phyloP scores from a whole-genome alignment of 805 yeast species.

The Starmerella vaccinii region DNA sequence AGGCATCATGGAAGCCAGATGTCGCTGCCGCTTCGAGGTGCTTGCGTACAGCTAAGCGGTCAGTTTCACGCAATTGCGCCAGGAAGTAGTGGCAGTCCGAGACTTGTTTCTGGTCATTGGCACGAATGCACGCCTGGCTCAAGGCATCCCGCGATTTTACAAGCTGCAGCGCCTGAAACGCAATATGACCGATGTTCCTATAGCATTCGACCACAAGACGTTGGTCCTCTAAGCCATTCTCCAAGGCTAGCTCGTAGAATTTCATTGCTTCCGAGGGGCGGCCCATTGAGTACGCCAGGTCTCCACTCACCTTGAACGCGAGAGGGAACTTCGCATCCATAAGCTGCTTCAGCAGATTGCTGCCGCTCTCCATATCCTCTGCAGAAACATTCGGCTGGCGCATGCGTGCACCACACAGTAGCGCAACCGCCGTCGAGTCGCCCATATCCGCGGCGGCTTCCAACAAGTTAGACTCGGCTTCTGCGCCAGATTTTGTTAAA shows the following conservation, averaged over 20 bases:
- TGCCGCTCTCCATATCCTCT: conserved; percentile 58
- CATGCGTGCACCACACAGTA: conserved; percentile 59
- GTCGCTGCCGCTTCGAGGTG: conserved; percentile 71
- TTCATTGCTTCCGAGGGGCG: conserved; percentile 41
- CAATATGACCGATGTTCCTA: conserved; percentile 48
- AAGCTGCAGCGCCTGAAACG: conserved; percentile 46
- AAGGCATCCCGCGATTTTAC: conserved; percentile 47
- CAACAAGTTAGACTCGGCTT: conserved; percentile 60
- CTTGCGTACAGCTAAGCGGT: conserved; percentile 53
- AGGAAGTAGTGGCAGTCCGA: conserved; percentile 66
- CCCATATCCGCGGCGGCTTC: conserved; percentile 80
- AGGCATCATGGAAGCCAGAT: conserved; percentile 67
- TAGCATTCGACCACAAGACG: conserved; percentile 61
- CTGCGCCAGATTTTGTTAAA: conserved; percentile 45
- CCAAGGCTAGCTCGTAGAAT: conserved; percentile 49
- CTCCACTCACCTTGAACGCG: conserved; percentile 70
- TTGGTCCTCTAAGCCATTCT: conserved; percentile 38
- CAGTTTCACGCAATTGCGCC: conserved; percentile 57
- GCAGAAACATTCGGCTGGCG: conserved; percentile 32
- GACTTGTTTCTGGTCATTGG: conserved; percentile 43
- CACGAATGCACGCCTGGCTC: conserved; percentile 48
- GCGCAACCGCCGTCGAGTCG: conserved; percentile 65
- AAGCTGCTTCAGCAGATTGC: conserved; percentile 46
- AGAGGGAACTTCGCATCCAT: conserved; percentile 57
- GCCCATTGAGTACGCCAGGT: conserved; percentile 48